Base-by-base conservation (phyloP, 2,329 filamentous ascomycete genomes). In the Xenoacremonium recifei region DNA sequence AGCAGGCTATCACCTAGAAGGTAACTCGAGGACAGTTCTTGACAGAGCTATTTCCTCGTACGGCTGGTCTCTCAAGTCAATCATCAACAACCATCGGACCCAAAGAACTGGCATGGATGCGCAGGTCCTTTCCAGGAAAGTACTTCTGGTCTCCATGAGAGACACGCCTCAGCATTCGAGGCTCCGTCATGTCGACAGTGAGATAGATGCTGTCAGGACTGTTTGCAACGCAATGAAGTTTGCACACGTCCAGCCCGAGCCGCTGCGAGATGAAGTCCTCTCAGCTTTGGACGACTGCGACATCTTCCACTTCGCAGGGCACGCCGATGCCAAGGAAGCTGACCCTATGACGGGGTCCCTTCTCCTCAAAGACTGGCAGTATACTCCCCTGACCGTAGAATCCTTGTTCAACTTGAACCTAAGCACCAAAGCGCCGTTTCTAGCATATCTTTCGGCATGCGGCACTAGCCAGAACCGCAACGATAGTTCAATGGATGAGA, bases 31-130 rank as follows among this genome's bases (percentile, higher is more conserved):
- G 3, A 30, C 39, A 16, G 31, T 16, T 13, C 2, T 35, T 3
- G 39, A 40, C 7, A 35, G 21, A 16, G 31, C 21, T 12, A 21
- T 40, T 5, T 40, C 38, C 2, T 40, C 38, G 13, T 40, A 40
- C 21, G 21, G 32, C 10, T 20, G 21, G 4, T 40, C 38, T 10
- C 29, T 40, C 9, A 31, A 39, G 18, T 17, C 37, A 23, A 39
- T 39, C 4, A 39, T 39, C 3, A 17, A 17, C 10, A 6, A 12
- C 12, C 27, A 29, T 21, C n/a, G n/a, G n/a, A n/a, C n/a, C n/a
- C n/a, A n/a, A n/a, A n/a, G n/a, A 16, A 27, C 5, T 13, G 23
- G 9, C 23, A 9, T 9, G 23, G 9, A 13, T 9, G 9, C 9
- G 13, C 23, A 27, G 23, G 23, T 9, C 23, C 23, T 9, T 27